Evolutionary conservation across 1,284 basidiomycete species (phyloP).

Genomic region (Ustilago shanxiensis): DNA sequence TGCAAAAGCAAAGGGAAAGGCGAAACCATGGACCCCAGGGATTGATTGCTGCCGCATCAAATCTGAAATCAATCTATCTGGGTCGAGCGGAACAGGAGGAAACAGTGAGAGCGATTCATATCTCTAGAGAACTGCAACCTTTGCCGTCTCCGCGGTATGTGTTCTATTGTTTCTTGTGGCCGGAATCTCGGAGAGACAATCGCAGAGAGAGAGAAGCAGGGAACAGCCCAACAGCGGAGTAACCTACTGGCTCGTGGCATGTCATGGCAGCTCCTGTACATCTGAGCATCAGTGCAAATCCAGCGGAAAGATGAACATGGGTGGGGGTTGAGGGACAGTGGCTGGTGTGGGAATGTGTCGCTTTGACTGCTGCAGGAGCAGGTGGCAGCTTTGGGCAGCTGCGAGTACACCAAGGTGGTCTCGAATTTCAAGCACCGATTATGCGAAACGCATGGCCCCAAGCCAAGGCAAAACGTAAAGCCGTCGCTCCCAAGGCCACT

Average conservation of each 20-base stretch:
- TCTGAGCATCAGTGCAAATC: not conserved
- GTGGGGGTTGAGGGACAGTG: not conserved
- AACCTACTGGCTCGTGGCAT: not conserved
- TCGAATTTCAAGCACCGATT: conserved; percentile 32
- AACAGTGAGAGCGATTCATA: conserved; percentile 12
- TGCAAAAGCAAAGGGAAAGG: conserved; percentile 1
- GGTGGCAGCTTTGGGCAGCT: not conserved
- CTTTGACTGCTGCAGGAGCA: conserved; percentile 10
- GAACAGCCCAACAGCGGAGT: not conserved
- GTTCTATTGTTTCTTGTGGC: not conserved
- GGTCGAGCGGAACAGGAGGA: conserved; percentile 8
- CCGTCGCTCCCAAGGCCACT: conserved; percentile 4
- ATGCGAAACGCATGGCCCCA: conserved; percentile 31
- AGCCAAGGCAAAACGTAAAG: conserved; percentile 15
- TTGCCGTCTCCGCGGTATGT: not conserved
- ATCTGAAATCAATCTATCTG: conserved; percentile 9
- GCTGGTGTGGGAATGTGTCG: not conserved
- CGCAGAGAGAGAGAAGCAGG: not conserved
- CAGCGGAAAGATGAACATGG: not conserved
- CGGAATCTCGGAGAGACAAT: not conserved
- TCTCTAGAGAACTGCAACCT: not conserved
- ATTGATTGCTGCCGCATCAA: not conserved
- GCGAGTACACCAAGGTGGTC: not conserved
- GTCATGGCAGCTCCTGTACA: not conserved
- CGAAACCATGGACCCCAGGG: conserved; percentile 11